These are phyloP conservation scores for Leucaena leucocephala DNA, from an alignment of 306 rosid species.

Conservation along the genomic window DNA sequence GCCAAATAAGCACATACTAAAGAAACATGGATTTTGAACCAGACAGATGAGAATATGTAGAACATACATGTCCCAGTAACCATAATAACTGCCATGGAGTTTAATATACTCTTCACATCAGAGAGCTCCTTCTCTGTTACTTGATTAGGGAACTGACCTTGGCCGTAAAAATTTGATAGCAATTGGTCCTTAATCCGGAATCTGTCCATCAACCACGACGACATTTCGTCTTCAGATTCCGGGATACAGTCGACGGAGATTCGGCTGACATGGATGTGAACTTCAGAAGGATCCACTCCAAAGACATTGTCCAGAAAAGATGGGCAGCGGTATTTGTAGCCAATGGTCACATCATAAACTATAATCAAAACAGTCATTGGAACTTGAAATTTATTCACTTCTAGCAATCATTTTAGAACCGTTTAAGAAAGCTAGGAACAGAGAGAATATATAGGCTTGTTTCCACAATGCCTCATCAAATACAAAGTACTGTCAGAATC, in stretches of 20 bases:
- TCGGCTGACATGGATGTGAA: conserved; percentile 64
- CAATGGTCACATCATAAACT: conserved; percentile 83
- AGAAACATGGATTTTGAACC: conserved; percentile 65
- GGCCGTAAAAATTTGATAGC: conserved; percentile 59
- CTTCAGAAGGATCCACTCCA: conserved; percentile 80
- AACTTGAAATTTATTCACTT: conserved; percentile 12
- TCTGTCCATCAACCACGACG: conserved; percentile 55
- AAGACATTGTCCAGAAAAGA: conserved; percentile 75
- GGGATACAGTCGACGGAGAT: conserved; percentile 56
- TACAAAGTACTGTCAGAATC: background rate
- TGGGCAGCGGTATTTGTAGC: conserved; percentile 69
- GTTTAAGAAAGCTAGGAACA: background rate
- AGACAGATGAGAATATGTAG: conserved; percentile 50
- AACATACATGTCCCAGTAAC: conserved; percentile 50
- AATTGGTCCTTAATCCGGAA: conserved; percentile 65
- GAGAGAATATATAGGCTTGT: background rate
- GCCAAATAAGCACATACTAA: conserved; percentile 62
- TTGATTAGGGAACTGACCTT: conserved; percentile 70
- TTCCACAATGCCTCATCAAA: background rate
- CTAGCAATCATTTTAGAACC: background rate
- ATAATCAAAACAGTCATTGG: conserved; percentile 29
- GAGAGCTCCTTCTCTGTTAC: conserved; percentile 59
- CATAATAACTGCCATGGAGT: conserved; percentile 45
- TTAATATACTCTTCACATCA: conserved; percentile 49
- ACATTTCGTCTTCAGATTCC: conserved; percentile 54